Evolutionary conservation across 2,329 filamentous ascomycete species (phyloP).

Genomic region (Aspergillus fijiensis): DNA sequence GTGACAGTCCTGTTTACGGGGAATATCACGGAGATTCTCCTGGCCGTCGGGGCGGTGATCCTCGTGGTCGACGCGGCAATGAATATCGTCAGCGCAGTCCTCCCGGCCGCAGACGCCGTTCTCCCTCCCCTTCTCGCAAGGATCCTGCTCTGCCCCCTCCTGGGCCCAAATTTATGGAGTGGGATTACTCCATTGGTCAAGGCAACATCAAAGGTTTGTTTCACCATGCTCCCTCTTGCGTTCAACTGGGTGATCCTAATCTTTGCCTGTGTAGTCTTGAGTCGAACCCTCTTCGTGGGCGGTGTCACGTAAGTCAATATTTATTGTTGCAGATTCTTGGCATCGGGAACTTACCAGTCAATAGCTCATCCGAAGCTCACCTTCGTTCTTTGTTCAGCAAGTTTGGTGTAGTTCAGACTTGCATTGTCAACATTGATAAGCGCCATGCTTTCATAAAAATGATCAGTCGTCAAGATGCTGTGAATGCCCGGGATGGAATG

Average conservation of each 20-base stretch:
- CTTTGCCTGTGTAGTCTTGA: slow-evolving; percentile 62
- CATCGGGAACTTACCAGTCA: slow-evolving; percentile 17
- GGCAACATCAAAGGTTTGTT: slow-evolving; percentile 71
- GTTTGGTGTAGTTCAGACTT: slow-evolving; percentile 89
- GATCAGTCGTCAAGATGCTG: slow-evolving; percentile 82
- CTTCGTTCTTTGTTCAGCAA: slow-evolving; percentile 76
- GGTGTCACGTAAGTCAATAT: slow-evolving; percentile 75
- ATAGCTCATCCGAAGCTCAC: slow-evolving; percentile 73
- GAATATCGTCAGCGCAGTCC: slow-evolving; percentile 90
- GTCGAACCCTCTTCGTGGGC: slow-evolving; percentile 92
- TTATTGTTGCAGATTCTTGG: background rate
- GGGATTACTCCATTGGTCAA: slow-evolving; percentile 70
- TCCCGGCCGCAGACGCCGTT: slow-evolving; percentile 64
- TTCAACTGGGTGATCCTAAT: slow-evolving; percentile 2
- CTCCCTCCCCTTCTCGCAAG: slow-evolving; percentile 56
- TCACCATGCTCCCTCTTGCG: background rate
- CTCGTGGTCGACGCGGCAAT: slow-evolving; percentile 51
- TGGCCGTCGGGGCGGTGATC: slow-evolving; percentile 59
- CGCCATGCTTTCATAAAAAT: slow-evolving; percentile 99
- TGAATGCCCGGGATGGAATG: slow-evolving; percentile 82
- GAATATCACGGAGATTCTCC: slow-evolving; percentile 71
- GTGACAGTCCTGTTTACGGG: slow-evolving; percentile 69
- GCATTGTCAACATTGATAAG: slow-evolving; percentile 97
- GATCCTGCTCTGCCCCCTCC: slow-evolving; percentile 45
- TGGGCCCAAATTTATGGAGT: slow-evolving; percentile 74